Base-by-base conservation (phyloP, 2,329 filamentous ascomycete species). In the Diaporthe citri region DNA sequence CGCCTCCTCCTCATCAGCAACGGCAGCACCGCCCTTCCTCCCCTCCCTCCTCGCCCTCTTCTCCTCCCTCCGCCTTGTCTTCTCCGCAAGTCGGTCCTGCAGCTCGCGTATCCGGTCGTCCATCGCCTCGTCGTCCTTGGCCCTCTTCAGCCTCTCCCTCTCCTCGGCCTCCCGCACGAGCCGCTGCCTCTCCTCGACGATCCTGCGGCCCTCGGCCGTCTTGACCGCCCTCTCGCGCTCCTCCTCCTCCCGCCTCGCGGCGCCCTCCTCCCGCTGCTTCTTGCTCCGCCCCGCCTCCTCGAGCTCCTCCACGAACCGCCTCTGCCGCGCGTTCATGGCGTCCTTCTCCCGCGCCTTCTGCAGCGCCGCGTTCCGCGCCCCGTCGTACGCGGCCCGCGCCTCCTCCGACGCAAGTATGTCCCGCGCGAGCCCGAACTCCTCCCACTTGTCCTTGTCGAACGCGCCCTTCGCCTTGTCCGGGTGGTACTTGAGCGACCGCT, bases 401-500 rank as follows among this genome's bases (percentile, higher is more conserved):
- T 89, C 89, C 0, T 91, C 85, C 77, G 95, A 93, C 39, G 91
- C 90, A 3, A 98, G 90, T 2, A 98, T 90, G 84, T 97, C 95
- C 81, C 95, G 92, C n/a, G 95, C 96, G 76, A 94, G 93, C 81
- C 95, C 94, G 74, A 97, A 92, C 1, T 94, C 88, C 83, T 98
- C 94, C 87, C 97, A 98, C 80, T 94, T 94, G 73, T 93, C 92
- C 60, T 94, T 89, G 78, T 97, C 95, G 79, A 93, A 95, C 51
- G 89, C 86, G 71, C 90, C 91, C 77, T 92, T 90, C 73, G 96
- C 92, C 85, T 98, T 98, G 88, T 98, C 96, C 1, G 96, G 96
- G 83, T 98, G 96, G 86, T 96, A 95, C 81, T 95, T 95, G n/a
- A 98, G 88, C 4, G 95, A 95, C 41, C 93, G 92, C 80, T 94